Evolutionary conservation across 345 rosid species (phyloP).

Genomic region (Citrus mangshanensis): DNA sequence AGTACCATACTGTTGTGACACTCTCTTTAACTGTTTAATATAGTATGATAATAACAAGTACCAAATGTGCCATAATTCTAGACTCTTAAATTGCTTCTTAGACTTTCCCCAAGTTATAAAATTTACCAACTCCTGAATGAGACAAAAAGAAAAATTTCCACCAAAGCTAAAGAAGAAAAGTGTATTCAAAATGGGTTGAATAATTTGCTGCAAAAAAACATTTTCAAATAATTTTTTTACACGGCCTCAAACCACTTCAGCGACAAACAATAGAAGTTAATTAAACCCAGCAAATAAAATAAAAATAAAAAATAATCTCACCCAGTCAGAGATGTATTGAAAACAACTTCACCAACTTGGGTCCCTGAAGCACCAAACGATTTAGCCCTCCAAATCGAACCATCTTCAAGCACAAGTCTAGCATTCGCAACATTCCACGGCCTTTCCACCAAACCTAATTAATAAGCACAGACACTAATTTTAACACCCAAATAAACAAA

Average conservation of each 20-base stretch:
- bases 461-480: background rate
- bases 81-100: background rate
- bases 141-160: background rate
- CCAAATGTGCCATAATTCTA: background rate
- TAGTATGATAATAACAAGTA: background rate
- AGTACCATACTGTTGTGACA: background rate
- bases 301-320: constrained; percentile 14
- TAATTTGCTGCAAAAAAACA: background rate
- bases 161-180: background rate
- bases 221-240: background rate
- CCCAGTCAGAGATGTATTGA: constrained; percentile 97
- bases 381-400: constrained; percentile 93
- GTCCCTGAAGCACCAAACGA: constrained; percentile 95
- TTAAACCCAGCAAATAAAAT: background rate
- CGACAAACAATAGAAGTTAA: background rate
- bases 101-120: background rate
- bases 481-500: background rate
- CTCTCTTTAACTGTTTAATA: background rate
- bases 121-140: background rate
- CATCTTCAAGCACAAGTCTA: constrained; percentile 89
- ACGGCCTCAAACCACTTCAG: background rate
- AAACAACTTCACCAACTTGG: constrained; percentile 92
- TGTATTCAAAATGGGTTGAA: background rate
- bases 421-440: constrained; percentile 87
- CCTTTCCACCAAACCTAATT: constrained; percentile 53